A percentile compares a stretch with the other conserved stretches of the same genome.
These are phyloP conservation scores for Globisporangium abappressorium DNA, from an alignment of 352 stramenopile species.

Conservation along the genomic window DNA sequence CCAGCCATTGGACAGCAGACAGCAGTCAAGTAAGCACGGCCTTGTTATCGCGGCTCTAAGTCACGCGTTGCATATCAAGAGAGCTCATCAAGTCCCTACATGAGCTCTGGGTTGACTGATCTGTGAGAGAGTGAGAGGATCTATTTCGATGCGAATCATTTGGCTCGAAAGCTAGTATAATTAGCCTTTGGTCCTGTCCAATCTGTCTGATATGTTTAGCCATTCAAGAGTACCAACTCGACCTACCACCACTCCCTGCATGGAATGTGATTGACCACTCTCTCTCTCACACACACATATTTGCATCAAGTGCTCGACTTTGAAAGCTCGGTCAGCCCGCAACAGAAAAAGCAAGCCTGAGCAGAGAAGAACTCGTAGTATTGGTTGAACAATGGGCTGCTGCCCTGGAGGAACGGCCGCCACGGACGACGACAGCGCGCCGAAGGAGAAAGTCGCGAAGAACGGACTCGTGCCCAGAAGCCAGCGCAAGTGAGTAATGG, in stretches of 20 bases:
- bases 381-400: conserved; percentile 19
- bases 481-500: conserved; percentile 26
- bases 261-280: not conserved
- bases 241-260: not conserved
- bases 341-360: not conserved
- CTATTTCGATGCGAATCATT: not conserved
- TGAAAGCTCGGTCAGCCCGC: not conserved
- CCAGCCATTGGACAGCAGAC: not conserved
- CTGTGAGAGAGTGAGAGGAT: not conserved
- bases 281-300: not conserved
- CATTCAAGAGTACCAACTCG: not conserved
- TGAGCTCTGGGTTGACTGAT: not conserved
- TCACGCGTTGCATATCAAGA: not conserved
- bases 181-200: not conserved
- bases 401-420: conserved; percentile 20
- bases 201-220: not conserved
- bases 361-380: not conserved
- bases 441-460: not conserved
- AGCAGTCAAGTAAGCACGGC: not conserved
- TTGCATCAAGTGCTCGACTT: not conserved
- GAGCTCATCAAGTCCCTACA: not conserved
- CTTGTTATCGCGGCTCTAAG: not conserved
- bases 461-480: conserved; percentile 25
- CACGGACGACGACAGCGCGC: conserved; percentile 16
- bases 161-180: not conserved